These are phyloP conservation scores for Fonsecaea erecta DNA, from an alignment of 2,329 filamentous ascomycete species.

Conservation along the genomic window DNA sequence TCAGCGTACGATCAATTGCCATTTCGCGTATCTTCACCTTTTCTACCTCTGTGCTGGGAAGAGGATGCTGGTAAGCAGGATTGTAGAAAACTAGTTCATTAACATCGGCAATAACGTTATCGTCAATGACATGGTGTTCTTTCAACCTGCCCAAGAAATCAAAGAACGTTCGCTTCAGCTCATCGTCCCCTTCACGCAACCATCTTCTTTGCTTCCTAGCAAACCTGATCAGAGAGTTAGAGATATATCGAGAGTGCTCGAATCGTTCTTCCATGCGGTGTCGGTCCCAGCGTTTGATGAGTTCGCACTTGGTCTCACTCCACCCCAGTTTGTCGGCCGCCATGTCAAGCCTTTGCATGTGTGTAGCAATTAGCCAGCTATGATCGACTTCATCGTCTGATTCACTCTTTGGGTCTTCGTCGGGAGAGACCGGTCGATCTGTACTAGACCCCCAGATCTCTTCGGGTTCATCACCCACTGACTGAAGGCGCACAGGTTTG, in stretches of 20 bases:
- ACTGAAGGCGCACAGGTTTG: slow-evolving; percentile 21
- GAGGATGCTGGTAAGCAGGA: neutral
- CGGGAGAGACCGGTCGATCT: slow-evolving; percentile 32
- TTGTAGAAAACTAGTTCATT: slow-evolving; percentile 27
- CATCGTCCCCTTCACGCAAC: slow-evolving; percentile 25
- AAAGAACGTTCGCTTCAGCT: slow-evolving; percentile 26
- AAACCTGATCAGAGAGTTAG: slow-evolving; percentile 38
- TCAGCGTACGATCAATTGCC: neutral
- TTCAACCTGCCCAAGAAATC: slow-evolving; percentile 30
- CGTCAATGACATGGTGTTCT: slow-evolving; percentile 29
- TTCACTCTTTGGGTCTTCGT: slow-evolving; percentile 35
- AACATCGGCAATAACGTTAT: slow-evolving; percentile 29
- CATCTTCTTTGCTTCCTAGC: slow-evolving; percentile 33
- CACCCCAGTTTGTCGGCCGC: slow-evolving; percentile 26
- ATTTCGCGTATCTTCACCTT: neutral
- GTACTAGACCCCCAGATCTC: slow-evolving; percentile 34
- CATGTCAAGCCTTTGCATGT: slow-evolving; percentile 36
- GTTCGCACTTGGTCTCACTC: slow-evolving; percentile 28
- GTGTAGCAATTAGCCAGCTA: slow-evolving; percentile 32
- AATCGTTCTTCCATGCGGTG: slow-evolving; percentile 37
- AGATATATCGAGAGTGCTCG: slow-evolving; percentile 34
- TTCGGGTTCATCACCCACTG: slow-evolving; percentile 14
- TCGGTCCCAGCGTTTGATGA: slow-evolving; percentile 34
- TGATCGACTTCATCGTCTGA: slow-evolving; percentile 39
- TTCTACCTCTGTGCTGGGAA: neutral